Evolutionary conservation across 345 rosid genomes (phyloP), one percentile per base, ranked within the genome.

Genomic region (Salix purpurea): DNA sequence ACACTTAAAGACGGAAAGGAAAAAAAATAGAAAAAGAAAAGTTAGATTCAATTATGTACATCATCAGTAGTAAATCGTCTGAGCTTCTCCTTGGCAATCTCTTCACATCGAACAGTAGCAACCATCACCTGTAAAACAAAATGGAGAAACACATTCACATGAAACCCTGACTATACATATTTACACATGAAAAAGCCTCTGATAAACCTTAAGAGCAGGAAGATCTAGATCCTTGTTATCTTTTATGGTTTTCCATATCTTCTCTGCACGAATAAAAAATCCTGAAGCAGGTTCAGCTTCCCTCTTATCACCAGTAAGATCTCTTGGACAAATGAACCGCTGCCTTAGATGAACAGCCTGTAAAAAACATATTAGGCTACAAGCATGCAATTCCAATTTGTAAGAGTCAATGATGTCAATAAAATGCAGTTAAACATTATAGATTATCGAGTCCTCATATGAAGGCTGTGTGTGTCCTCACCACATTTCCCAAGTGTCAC

Each of bases 281-380:
- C 83, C 80, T 2, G 83, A 79, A 56, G 85, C 80, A 40, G 85
- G 83, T 54, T 76, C 83, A 65, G 76, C 83, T 58, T 82, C 85
- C 34, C 75, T 62, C 50, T 83, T 69, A 56, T 83, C 83, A 75
- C 78, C 78, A 72, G 83, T 80, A 26, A 83, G 80, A 54, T 78
- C 76, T 70, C 85, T 78, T 36, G 85, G 85, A 76, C 83, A 79
- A 52, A 76, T 79, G 58, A 83, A 83, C 2, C 73, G 72, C 76
- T 83, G 80, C 77, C 83, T 83, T 42, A 83, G 67, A 68, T 79
- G 75, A 69, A 80, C 83, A 64, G 79, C 85, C 85, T 79, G 85
- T 44, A 65, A 7, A 46, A 72, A 44, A 79, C 26, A 64, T 11
- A 4, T 62, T 54, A 68, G 76, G 50, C 50, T 58, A 75, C 46